Evolutionary conservation across 352 stramenopile species (phyloP), one percentile per base, ranked within the genome.

Genomic region (Thraustochytrium sp.): DNA sequence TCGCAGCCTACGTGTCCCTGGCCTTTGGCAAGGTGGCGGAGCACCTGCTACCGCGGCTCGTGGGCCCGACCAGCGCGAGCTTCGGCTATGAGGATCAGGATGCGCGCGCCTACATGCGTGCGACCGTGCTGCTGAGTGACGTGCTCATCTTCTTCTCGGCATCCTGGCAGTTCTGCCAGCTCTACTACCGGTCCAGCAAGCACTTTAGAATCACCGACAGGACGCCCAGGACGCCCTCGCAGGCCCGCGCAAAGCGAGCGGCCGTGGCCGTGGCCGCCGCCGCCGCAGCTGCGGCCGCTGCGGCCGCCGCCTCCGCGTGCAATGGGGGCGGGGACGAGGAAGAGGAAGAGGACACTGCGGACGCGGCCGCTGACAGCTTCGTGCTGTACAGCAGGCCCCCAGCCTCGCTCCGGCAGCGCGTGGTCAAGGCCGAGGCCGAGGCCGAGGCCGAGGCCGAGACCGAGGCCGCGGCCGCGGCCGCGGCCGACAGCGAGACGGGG

Each of bases 41-140:
- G 40, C 37, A 87, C 21, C 80, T 97, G 0, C 92, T 97, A 56
- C 93, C 94, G 2, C 76, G 89, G 21, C 92, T 97, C 77, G 92
- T 98, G 42, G 90, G 87, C 29, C 88, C n/a, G 40, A n/a, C 98
- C 18, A 82, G 88, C 0, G 84, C 64, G 4, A 96, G 91, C 40
- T 89, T 89, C 23, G 95, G 95, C 36, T 90, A 88, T 59, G 90
- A 93, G 86, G 84, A 90, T 76, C 36, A 77, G 1, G 62, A 64
- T n/a, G 88, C 90, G 55, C 91, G 91, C 49, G 78, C 89, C 18
- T 92, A 90, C 53, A 98, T 98, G 95, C 90, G 95, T 76, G 83
- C 88, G 9, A 96, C 94, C 0, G 97, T 99, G 23, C 82, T 99
- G 49, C 29, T 96, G 0, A 93, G 93, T 53, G 97, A 99, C 87